Base-by-base conservation (phyloP, 768 basidiomycete species). In the Hemileccinum rubropunctum region DNA sequence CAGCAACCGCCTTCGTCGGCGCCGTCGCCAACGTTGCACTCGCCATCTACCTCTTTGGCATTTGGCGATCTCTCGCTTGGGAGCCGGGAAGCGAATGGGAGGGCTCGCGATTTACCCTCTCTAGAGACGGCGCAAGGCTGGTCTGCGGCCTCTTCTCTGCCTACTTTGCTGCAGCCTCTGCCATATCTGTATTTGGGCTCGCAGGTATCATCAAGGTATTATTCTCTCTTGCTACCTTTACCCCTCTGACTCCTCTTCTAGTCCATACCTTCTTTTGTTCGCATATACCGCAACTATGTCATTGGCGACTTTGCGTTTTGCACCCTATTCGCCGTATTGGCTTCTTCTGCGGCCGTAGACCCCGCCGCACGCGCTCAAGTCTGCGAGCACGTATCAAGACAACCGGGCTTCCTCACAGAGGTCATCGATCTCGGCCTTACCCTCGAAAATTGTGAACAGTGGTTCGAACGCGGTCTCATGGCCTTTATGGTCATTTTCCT, bases 261-360 rank as follows among this genome's bases (percentile, higher is more conserved):
- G 88, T 78, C 73, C 61, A 79, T 79, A 53, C 73, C 83, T 4
- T 70, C 80, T 1, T 80, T 82, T 54, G 80, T 91, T 44, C 85
- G 86, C 47, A 82, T 91, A 58, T 91, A 89, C 71, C 82, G 88
- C 53, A 88, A 88, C 71, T 90, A 84, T 56, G 81, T 87, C 48
- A 82, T 88, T 54, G 88, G 84, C 45, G 88, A 91, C 69, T 83
- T 91, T 61, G 76, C 78, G 4, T 86, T 88, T 68, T 80, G 81
- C 65, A 74, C 81, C 6, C 71, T 87, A 47, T 76, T 79, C 36
- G 78, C 84, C 11, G 61, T 76, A 14, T 47, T 82, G 30, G 76
- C 77, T 44, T 78, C 79, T 7, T 86, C 84, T 61, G 76, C 75
- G 8, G 76, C 83, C 2, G 84, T 84, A 64, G 76, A 74, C 46